A percentile compares a stretch with the other conserved stretches of the same genome.
phyloP scores from a whole-genome alignment of 371 early-diverging fungal genomes.

The Mucor piriformis region DNA sequence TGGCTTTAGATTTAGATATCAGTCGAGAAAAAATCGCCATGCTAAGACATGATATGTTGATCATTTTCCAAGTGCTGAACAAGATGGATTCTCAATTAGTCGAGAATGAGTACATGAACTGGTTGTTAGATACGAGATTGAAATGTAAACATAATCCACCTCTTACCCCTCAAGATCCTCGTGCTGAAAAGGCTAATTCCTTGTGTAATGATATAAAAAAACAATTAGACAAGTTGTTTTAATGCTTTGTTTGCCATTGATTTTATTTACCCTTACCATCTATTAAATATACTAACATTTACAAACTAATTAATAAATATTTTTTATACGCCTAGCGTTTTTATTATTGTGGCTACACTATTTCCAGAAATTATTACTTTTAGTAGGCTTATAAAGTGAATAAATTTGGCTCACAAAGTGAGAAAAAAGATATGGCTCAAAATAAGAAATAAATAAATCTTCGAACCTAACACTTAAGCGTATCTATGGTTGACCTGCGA shows the following conservation, averaged over 20 bases:
- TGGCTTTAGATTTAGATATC: slow-evolving; percentile 47
- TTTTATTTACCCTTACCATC: too few species aligned
- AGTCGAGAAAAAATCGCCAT: slow-evolving; percentile 53
- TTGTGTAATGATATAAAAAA: slow-evolving; percentile 11
- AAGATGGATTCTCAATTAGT: slow-evolving; percentile 46
- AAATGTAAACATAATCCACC: slow-evolving; percentile 28
- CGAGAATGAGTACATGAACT: slow-evolving; percentile 56
- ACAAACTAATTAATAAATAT: too few species aligned
- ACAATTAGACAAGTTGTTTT: slow-evolving; percentile 10
- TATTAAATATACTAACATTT: too few species aligned
- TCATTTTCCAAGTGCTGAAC: slow-evolving; percentile 50
- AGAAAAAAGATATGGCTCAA: too few species aligned
- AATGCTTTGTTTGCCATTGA: neutral
- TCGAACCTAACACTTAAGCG: too few species aligned
- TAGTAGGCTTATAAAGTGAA: too few species aligned
- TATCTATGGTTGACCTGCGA: too few species aligned
- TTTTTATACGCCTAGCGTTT: too few species aligned
- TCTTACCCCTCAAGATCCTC: neutral
- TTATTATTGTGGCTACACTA: too few species aligned
- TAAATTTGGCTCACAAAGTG: too few species aligned
- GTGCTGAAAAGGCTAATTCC: neutral
- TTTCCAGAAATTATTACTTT: too few species aligned
- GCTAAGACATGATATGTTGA: slow-evolving; percentile 50
- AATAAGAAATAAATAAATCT: too few species aligned
- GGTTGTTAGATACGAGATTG: slow-evolving; percentile 52